Percentiles rank a stretch among this genome's conserved stretches.
Evolutionary conservation across 163 green algal genomes (phyloP).

Genomic region (Scenedesmus sp.): DNA sequence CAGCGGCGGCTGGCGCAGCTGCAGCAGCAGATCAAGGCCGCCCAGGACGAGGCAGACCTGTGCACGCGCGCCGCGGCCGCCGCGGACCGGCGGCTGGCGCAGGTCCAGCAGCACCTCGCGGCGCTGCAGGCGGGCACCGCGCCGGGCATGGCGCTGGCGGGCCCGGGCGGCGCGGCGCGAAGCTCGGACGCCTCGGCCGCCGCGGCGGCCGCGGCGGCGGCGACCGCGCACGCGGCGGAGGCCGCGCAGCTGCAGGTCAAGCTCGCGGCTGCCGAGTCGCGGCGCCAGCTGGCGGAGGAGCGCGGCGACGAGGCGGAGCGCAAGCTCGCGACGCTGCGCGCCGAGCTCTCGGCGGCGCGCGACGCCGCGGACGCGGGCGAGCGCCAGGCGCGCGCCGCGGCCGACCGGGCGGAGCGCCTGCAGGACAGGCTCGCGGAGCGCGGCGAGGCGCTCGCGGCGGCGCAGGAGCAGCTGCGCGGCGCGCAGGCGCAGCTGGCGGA

Average conservation of each 20-base stretch:
- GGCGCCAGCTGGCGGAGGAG: conserved; percentile 44
- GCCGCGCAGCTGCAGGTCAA: conserved; percentile 42
- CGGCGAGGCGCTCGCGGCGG: not conserved
- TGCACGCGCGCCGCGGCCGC: conserved; percentile 26
- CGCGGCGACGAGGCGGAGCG: conserved; percentile 1
- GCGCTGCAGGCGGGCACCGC: conserved; percentile 10
- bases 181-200: not conserved
- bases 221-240: conserved; percentile 24
- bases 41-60: conserved; percentile 21
- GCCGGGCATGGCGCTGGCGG: not conserved
- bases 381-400: conserved; percentile 1
- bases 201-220: conserved; percentile 6
- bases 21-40: conserved; percentile 27
- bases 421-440: conserved; percentile 29
- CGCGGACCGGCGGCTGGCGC: conserved; percentile 33
- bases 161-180: not conserved
- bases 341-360: not conserved
- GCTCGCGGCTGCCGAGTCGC: conserved; percentile 29
- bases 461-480: not conserved
- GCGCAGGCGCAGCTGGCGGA: conserved; percentile 11
- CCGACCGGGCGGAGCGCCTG: conserved; percentile 7
- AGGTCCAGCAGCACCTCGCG: conserved; percentile 41
- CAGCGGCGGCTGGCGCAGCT: conserved; percentile 4
- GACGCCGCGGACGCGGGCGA: not conserved
- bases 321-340: not conserved